Conservation (phyloP, 306 rosid genomes). For the Castanopsis chinensis region DNA sequence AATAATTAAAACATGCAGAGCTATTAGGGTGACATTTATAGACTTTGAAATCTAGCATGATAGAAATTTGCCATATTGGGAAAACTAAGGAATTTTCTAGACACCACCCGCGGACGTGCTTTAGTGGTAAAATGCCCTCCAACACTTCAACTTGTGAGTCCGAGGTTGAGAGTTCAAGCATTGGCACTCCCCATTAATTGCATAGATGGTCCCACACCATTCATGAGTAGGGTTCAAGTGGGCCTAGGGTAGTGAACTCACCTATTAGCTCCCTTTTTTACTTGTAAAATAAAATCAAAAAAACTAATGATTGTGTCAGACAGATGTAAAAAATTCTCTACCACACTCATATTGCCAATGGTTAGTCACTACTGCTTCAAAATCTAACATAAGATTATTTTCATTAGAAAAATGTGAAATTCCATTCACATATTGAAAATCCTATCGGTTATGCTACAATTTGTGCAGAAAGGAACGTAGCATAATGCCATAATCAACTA, state of each 20-base stretch:
- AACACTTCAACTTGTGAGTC: too few relatives aligned
- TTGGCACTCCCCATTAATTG: too few relatives aligned
- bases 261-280: too few relatives aligned
- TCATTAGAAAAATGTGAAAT: neutral
- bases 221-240: too few relatives aligned
- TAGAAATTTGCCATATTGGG: neutral
- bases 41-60: neutral
- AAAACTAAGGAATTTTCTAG: neutral
- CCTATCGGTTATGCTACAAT: neutral
- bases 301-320: too few relatives aligned
- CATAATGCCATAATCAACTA: neutral
- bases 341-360: neutral
- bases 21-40: neutral
- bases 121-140: too few relatives aligned
- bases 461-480: neutral
- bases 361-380: neutral
- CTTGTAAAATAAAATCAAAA: too few relatives aligned
- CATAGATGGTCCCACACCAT: too few relatives aligned
- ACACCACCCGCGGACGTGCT: too few relatives aligned
- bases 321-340: neutral
- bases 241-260: too few relatives aligned
- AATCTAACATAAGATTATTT: too few relatives aligned
- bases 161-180: too few relatives aligned
- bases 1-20: neutral
- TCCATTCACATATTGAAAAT: neutral